A percentile compares a stretch with the other conserved stretches of the same genome.
phyloP scores from a whole-genome alignment of 345 rosid species.

The Jatropha curcas region DNA sequence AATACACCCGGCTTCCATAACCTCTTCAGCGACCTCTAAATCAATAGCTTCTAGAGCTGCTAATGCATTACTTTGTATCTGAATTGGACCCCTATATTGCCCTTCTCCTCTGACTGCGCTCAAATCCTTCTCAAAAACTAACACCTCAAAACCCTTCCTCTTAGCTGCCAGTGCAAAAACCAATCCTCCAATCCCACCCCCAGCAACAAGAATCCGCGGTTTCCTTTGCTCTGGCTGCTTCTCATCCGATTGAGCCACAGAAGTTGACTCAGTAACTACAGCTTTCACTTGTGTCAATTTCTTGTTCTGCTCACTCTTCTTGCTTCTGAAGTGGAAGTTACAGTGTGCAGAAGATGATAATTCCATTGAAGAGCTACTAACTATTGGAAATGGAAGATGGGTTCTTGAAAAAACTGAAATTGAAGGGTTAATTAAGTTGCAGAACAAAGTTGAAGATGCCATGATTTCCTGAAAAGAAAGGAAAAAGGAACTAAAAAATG shows the following conservation, averaged over 20 bases:
- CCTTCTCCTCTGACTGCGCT: constrained; percentile 98
- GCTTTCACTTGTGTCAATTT: constrained; percentile 41
- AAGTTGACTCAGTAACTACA: constrained; percentile 33
- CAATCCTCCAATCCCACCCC: constrained; percentile 91
- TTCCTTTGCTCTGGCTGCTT: constrained; percentile 39
- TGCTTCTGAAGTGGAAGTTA: constrained; percentile 32
- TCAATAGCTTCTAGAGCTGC: constrained; percentile 98
- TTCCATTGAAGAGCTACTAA: constrained; percentile 39
- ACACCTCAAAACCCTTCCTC: constrained; percentile 80
- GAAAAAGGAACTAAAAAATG: not conserved
- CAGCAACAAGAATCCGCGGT: constrained; percentile 72
- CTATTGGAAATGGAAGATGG: constrained; percentile 42
- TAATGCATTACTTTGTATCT: constrained; percentile 89
- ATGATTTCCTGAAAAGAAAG: constrained; percentile 26
- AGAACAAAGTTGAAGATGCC: constrained; percentile 58
- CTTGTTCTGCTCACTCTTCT: constrained; percentile 22
- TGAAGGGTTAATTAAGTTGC: constrained; percentile 49
- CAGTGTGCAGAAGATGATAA: constrained; percentile 36
- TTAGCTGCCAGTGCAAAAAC: constrained; percentile 88
- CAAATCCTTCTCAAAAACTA: constrained; percentile 85
- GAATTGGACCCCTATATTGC: constrained; percentile 95
- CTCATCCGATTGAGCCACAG: constrained; percentile 8
- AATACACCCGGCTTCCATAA: constrained; percentile 80
- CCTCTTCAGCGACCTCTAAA: constrained; percentile 77
- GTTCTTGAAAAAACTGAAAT: constrained; percentile 49